A percentile compares a stretch with the other conserved stretches of the same genome.
These are phyloP conservation scores for Scopulariopsis brevicaulis DNA, from an alignment of 2,329 filamentous ascomycete species.

Conservation along the genomic window DNA sequence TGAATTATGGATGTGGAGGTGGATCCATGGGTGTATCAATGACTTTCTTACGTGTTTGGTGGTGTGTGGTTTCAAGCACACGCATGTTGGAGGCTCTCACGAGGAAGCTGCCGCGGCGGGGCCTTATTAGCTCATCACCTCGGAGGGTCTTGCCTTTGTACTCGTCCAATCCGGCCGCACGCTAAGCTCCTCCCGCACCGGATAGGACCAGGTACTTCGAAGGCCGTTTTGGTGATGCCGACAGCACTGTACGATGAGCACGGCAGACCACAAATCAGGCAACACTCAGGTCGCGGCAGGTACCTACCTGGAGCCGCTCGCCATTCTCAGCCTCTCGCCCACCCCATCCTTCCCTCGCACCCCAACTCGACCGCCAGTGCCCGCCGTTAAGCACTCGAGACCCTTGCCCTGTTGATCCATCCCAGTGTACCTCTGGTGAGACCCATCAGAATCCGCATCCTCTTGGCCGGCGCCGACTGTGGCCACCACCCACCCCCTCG, in stretches of 20 bases:
- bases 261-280: background rate
- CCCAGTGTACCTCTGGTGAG: background rate
- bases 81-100: background rate
- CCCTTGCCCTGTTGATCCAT: background rate
- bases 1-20: too few species aligned
- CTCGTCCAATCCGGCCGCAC: background rate
- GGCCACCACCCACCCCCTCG: background rate
- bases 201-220: background rate
- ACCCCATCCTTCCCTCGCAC: background rate
- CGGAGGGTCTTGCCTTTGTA: background rate
- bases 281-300: background rate
- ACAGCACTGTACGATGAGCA: background rate
- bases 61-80: background rate
- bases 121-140: background rate
- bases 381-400: background rate
- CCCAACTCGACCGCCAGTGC: background rate
- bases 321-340: background rate
- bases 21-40: too few species aligned
- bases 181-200: background rate
- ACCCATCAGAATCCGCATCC: background rate
- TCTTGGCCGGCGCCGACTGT: background rate
- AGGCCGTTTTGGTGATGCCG: background rate
- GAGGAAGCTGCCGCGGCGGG: background rate
- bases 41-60: background rate
- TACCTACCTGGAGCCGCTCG: background rate